Evolutionary conservation across 2,329 filamentous ascomycete species (phyloP).

Genomic region (Cladophialophora immunda): DNA sequence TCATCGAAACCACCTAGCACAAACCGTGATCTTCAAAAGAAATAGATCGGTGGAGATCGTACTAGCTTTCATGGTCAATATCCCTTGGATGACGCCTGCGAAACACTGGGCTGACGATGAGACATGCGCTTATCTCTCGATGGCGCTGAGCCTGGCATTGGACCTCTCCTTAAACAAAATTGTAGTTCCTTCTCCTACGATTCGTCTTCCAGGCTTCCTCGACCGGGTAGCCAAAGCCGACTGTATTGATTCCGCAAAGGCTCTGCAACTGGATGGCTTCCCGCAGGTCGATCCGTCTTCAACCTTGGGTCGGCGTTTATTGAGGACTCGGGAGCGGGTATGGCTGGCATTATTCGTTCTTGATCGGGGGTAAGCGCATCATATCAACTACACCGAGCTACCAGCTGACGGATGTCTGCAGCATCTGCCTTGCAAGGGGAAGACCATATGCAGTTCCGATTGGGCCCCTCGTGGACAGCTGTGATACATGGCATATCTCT

Average conservation of each 20-base stretch:
- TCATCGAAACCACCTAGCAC: conserved; percentile 70
- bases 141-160: conserved; percentile 73
- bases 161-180: conserved; percentile 76
- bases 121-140: conserved; percentile 74
- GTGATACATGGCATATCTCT: conserved; percentile 74
- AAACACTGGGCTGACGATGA: conserved; percentile 75
- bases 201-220: conserved; percentile 54
- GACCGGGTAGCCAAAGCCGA: conserved; percentile 68
- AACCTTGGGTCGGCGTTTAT: conserved; percentile 66
- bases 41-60: conserved; percentile 77
- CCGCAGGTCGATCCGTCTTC: conserved; percentile 68
- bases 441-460: conserved; percentile 73
- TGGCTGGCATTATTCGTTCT: conserved; percentile 78
- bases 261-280: conserved; percentile 74
- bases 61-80: conserved; percentile 76
- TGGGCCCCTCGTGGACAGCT: conserved; percentile 71
- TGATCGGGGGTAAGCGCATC: conserved; percentile 63
- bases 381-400: conserved; percentile 44
- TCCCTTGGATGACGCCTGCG: conserved; percentile 77
- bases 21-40: conserved; percentile 67
- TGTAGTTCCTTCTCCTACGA: conserved; percentile 63
- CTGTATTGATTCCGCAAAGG: conserved; percentile 73
- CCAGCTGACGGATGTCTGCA: conserved; percentile 4
- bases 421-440: conserved; percentile 73
- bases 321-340: conserved; percentile 72